Evolutionary conservation across 108 stramenopile genomes (phyloP).

Genomic region (Asterionellopsis glacialis): DNA sequence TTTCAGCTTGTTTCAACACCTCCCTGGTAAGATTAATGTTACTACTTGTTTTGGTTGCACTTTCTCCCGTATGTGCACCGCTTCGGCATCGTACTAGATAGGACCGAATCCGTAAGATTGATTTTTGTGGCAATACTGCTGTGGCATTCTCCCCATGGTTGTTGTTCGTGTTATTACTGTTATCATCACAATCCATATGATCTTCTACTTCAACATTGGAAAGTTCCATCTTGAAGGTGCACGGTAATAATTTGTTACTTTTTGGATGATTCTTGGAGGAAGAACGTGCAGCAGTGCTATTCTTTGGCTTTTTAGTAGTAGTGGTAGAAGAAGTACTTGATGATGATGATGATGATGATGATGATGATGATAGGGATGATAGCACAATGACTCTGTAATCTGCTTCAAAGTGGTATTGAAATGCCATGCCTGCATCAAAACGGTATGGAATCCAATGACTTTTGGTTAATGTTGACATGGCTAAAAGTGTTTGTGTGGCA

Average conservation of each 20-base stretch:
- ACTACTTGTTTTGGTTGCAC: background rate
- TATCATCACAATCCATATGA: conserved; percentile 1
- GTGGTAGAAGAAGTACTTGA: too few species aligned
- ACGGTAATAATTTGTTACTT: conserved; percentile 1
- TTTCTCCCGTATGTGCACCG: background rate
- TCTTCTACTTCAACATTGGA: background rate
- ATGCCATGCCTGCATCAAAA: conserved; percentile 42
- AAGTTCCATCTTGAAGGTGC: conserved; percentile 4
- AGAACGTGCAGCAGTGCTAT: conserved; percentile 3
- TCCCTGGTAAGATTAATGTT: conserved; percentile 14
- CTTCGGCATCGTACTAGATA: conserved; percentile 1
- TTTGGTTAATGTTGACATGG: conserved; percentile 2
- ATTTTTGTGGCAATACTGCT: too few species aligned
- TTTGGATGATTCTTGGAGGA: background rate
- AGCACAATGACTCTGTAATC: conserved; percentile 51
- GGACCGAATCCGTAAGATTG: background rate
- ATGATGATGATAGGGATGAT: conserved; percentile 7
- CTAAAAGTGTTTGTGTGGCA: conserved; percentile 3
- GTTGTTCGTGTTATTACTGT: too few species aligned
- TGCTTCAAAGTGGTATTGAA: conserved; percentile 41
- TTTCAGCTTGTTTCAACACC: conserved; percentile 32
- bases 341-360: conserved; percentile 7
- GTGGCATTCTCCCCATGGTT: too few species aligned
- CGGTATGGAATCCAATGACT: conserved; percentile 30
- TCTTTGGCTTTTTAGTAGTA: background rate